A percentile compares a stretch with the other conserved stretches of the same genome.
Evolutionary conservation across 192 early-diverging fungal species (phyloP).

Genomic region (Umbelopsis isabellina): DNA sequence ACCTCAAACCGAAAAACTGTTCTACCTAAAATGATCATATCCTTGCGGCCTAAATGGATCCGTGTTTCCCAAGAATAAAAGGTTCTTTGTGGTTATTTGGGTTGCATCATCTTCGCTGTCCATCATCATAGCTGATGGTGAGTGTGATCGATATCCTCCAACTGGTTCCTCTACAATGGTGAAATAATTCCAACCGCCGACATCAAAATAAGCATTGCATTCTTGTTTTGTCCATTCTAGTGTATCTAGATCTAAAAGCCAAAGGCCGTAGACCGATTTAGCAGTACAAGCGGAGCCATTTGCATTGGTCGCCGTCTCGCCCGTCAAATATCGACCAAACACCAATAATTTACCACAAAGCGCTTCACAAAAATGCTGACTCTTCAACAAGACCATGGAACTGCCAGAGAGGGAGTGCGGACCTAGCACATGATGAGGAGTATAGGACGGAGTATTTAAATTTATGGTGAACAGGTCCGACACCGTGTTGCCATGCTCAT

Average conservation of each 20-base stretch:
- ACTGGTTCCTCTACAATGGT: slow-evolving; percentile 45
- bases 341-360: slow-evolving; percentile 57
- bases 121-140: slow-evolving; percentile 15
- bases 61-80: slow-evolving; percentile 58
- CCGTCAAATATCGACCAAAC: slow-evolving; percentile 52
- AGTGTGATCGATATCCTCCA: slow-evolving; percentile 15
- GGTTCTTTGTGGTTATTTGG: slow-evolving; percentile 33
- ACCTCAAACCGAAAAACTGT: background rate
- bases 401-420: slow-evolving; percentile 33
- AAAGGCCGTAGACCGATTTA: slow-evolving; percentile 49
- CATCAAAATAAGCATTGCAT: slow-evolving; percentile 50
- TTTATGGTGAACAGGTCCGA: slow-evolving; percentile 60
- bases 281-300: slow-evolving; percentile 7
- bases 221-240: slow-evolving; percentile 60
- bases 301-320: slow-evolving; percentile 23
- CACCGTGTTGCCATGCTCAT: slow-evolving; percentile 51
- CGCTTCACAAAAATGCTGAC: slow-evolving; percentile 64
- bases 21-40: slow-evolving; percentile 58
- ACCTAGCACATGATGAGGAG: slow-evolving; percentile 41
- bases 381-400: slow-evolving; percentile 51
- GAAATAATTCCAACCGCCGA: slow-evolving; percentile 63
- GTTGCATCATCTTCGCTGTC: slow-evolving; percentile 35
- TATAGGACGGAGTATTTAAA: slow-evolving; percentile 43
- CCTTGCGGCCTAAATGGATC: slow-evolving; percentile 55
- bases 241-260: slow-evolving; percentile 62